Percentiles rank a stretch among this genome's conserved stretches.
These are phyloP conservation scores for Saccharomycopsis oosterbeekiorum DNA, from an alignment of 805 yeast species.

Conservation along the genomic window DNA sequence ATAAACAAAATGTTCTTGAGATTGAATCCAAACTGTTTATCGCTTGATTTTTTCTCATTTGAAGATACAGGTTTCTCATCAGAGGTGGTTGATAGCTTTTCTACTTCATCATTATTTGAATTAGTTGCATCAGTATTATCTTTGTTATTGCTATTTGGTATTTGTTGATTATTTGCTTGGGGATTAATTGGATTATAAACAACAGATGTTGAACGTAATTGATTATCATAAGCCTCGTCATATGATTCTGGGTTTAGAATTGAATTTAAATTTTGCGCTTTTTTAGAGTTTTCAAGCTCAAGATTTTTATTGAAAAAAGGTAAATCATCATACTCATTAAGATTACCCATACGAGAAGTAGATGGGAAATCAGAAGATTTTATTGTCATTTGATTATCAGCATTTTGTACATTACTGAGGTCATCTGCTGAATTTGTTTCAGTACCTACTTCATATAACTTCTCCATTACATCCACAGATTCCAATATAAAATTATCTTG, in stretches of 20 bases:
- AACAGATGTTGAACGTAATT: neutral
- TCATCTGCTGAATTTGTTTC: neutral
- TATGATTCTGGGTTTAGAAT: neutral
- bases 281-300: neutral
- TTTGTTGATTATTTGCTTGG: neutral
- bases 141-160: neutral
- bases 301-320: slow-evolving; percentile 13
- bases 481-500: neutral
- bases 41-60: neutral
- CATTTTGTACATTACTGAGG: neutral
- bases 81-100: neutral
- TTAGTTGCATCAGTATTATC: neutral
- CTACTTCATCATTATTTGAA: neutral
- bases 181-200: neutral
- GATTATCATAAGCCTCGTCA: neutral
- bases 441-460: neutral
- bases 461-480: neutral
- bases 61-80: neutral
- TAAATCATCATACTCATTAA: neutral
- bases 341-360: neutral
- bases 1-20: neutral
- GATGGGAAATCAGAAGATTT: slow-evolving; percentile 1
- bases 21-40: neutral
- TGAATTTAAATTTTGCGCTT: neutral
- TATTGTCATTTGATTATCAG: neutral